phyloP scores from a whole-genome alignment of 2,329 filamentous ascomycete genomes.

The Trichoderma endophyticum region DNA sequence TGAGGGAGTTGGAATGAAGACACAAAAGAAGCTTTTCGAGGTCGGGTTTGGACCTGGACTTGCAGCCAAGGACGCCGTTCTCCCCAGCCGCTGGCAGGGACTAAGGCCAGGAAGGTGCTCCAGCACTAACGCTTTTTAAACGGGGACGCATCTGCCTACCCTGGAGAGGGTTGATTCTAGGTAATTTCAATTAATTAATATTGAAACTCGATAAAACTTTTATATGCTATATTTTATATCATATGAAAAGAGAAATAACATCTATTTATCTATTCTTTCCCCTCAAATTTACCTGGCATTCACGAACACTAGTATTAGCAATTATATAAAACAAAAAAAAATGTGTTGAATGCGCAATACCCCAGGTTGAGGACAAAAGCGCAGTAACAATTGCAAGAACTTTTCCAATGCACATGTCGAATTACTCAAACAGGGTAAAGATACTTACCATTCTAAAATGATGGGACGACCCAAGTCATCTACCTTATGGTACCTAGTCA shows the following conservation, averaged over 20 bases:
- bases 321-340: not conserved
- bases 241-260: not conserved
- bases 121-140: not conserved
- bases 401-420: not conserved
- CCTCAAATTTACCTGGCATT: not conserved
- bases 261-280: not conserved
- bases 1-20: constrained; percentile 7
- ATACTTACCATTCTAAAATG: too few relatives aligned
- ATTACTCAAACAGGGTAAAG: not conserved
- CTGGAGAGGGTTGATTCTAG: not conserved
- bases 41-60: constrained; percentile 8
- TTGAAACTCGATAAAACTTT: not conserved
- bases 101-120: not conserved
- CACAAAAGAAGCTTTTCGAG: constrained; percentile 14
- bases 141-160: not conserved
- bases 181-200: not conserved
- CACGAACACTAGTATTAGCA: not conserved
- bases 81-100: not conserved
- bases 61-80: constrained; percentile 9
- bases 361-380: too few relatives aligned
- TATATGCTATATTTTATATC: not conserved
- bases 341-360: too few relatives aligned
- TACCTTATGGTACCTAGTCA: not conserved
- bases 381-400: too few relatives aligned
- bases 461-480: too few relatives aligned